Conservation (phyloP, 352 stramenopile genomes). For the Phytopythium aichiense region DNA sequence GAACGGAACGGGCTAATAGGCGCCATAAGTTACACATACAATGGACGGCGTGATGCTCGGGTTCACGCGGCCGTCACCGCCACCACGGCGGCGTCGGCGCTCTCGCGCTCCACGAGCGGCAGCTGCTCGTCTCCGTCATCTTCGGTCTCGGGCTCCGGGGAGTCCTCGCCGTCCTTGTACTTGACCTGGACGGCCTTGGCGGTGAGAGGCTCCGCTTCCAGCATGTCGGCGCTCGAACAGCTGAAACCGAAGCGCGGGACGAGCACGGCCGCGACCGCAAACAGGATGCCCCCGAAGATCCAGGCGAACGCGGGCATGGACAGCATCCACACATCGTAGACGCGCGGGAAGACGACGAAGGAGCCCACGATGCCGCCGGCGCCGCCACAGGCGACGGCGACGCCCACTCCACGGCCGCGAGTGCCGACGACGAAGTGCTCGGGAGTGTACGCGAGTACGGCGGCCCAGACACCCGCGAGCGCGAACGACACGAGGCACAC, state of each 20-base stretch:
- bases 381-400: constrained; percentile 20
- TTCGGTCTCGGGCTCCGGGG: not conserved
- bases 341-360: constrained; percentile 21
- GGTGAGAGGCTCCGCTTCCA: not conserved
- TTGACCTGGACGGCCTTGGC: not conserved
- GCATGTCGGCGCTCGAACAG: not conserved
- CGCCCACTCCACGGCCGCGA: constrained; percentile 22
- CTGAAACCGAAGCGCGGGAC: constrained; percentile 15
- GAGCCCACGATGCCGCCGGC: constrained; percentile 17
- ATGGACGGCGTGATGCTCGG: not conserved
- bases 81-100: not conserved
- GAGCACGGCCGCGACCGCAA: constrained; percentile 6
- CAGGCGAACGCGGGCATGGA: constrained; percentile 22
- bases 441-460: constrained; percentile 19
- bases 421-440: constrained; percentile 8
- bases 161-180: not conserved
- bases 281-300: constrained; percentile 20
- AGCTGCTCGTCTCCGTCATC: not conserved
- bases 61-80: not conserved
- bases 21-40: not conserved
- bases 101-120: not conserved
- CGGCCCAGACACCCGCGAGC: constrained; percentile 20
- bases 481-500: constrained; percentile 16
- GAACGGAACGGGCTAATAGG: not conserved
- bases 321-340: constrained; percentile 33